Evolutionary conservation across 2,329 filamentous ascomycete genomes (phyloP), one percentile per base, ranked within the genome.

Genomic region (Pseudocercospora musae): DNA sequence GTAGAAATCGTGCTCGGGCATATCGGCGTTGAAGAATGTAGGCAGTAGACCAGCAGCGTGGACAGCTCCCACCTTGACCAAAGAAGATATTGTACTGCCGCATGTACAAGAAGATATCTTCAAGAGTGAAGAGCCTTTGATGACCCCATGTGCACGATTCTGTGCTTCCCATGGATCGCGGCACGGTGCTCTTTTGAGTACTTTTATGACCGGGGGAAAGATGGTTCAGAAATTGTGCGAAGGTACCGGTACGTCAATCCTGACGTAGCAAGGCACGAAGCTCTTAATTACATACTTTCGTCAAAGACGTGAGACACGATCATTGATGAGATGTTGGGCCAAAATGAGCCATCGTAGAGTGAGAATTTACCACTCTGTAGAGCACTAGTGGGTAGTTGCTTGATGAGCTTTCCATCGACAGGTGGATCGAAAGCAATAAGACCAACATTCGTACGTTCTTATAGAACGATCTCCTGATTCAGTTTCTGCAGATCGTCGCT

Each of bases 371-470:
- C 40, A 10, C 20, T 44, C n/a, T 44, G 40, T 10, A 44, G 40
- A 10, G 40, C 40, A 21, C 40, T 44, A 21, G 40, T 44, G 3
- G 40, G 40, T 8, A 44, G 40, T n/a, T 44, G 40, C 40, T 44
- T 44, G 40, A 44, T 44, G 15, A 44, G 9, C 40, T 44, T 73
- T 0, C 80, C 81, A 67, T 85, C 83, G 6, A 75, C 72, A 4
- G 81, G 77, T 2, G 63, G 83, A 0, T 80, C 75, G 56, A 74
- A 78, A 1, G 74, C 75, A 67, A 80, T 84, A 0, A 67, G 66
- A 7, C 82, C 81, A 56, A 77, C 81, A 31, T 78, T 70, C 9
- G 74, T 66, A 62, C 83, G 83, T n/a, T 80, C 81, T 9, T 66
- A 64, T 23, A 80, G 77, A 15, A 84, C 67, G 8, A 72, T 71